Base-by-base conservation (phyloP, 257 asterid species). In the Solanum verrucosum region DNA sequence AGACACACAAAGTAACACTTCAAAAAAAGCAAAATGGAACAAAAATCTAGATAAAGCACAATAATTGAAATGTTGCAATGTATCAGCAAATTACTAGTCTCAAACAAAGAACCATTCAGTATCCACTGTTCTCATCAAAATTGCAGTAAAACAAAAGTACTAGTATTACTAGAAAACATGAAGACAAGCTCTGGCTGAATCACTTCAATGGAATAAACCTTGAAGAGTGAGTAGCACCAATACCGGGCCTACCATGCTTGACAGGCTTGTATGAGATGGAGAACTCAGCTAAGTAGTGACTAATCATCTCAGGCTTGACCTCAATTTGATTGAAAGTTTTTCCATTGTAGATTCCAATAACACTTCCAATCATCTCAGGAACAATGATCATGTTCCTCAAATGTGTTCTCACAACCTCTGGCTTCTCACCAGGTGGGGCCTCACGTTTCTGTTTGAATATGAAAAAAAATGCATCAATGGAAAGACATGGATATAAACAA, bases 341-440 rank as follows among this genome's bases (percentile, higher is more conserved):
- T 6, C 88, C 89, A 78, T 87, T 87, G 79, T 87, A 87, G 84
- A 87, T 83, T 27, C 89, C 89, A 78, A 87, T 85, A 23, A 88
- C 90, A 7, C 90, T 88, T 46, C 90, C 90, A 33, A 88, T 88
- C 90, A 88, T 88, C 90, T 88, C 90, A 6, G 90, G 90, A 4
- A 86, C 90, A 46, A 88, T 88, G 83, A 88, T 70, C 90, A 88
- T 88, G 87, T 88, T 86, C 83, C 90, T 86, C 42, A 88, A 86
- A 67, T 88, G 90, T 9, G 90, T 88, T 77, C 87, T 88, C 35
- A 88, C 90, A 38, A 70, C 84, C 31, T 88, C 90, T 1, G 90
- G 88, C 87, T 88, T 88, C 88, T 86, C 90, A 34, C 90, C 90
- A 1, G 75, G 63, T 65, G 87, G 90, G n/a, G 90, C 90, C 88